Conservation (phyloP, 1,284 basidiomycete genomes). For the Termitomyces sp. region DNA sequence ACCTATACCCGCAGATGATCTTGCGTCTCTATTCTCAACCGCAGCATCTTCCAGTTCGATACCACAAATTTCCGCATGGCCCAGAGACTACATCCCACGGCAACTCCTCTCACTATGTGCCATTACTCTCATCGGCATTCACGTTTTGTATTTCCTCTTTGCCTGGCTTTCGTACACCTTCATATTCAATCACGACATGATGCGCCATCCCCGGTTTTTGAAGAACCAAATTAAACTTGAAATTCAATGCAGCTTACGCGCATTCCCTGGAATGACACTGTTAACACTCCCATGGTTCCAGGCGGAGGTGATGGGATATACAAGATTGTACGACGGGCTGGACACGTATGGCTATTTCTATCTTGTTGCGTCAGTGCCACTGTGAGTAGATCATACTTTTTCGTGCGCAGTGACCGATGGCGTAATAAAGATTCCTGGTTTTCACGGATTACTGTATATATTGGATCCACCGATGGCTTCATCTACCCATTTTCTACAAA, state of each 20-base stretch:
- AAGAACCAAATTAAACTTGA: conserved; percentile 84
- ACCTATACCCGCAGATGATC: conserved; percentile 33
- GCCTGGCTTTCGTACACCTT: conserved; percentile 79
- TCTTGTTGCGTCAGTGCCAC: conserved; percentile 53
- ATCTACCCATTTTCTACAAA: conserved; percentile 88
- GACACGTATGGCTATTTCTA: conserved; percentile 70
- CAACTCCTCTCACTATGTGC: conserved; percentile 74
- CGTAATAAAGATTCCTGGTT: conserved; percentile 64
- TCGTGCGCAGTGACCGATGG: conserved; percentile 3
- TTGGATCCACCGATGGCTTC: conserved; percentile 91
- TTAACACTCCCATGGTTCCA: conserved; percentile 94
- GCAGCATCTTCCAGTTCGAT: conserved; percentile 20
- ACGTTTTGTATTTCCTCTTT: conserved; percentile 82
- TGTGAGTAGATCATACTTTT: conserved; percentile 41
- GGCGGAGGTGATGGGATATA: conserved; percentile 86
- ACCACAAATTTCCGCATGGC: conserved; percentile 60
- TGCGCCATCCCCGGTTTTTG: conserved; percentile 91
- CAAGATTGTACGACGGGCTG: conserved; percentile 74
- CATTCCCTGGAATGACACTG: conserved; percentile 78
- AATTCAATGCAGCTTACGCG: conserved; percentile 71
- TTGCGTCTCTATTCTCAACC: conserved; percentile 27
- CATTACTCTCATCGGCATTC: conserved; percentile 80
- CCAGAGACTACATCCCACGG: conserved; percentile 74
- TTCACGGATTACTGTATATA: conserved; percentile 94
- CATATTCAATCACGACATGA: conserved; percentile 96